Evolutionary conservation across 2,329 filamentous ascomycete species (phyloP), one percentile per base, ranked within the genome.

Genomic region (Cladosporium sp.): DNA sequence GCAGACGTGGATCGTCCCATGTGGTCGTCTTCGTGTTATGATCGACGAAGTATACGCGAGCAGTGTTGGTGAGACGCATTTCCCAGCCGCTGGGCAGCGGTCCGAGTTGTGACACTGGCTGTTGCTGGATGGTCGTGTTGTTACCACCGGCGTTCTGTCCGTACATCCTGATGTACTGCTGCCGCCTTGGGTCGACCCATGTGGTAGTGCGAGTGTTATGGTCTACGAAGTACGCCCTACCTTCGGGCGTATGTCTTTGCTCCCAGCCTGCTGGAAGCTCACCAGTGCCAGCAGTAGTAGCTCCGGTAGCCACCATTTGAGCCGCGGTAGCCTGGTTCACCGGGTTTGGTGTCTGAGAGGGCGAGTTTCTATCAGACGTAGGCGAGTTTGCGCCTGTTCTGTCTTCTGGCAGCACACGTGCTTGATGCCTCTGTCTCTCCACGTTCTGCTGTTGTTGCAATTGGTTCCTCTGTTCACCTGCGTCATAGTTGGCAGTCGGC

Each of bases 1-100:
- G 93, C 60, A 99, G 75, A 65, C 93, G 83, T 30, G 93, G 93
- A 65, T 99, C 93, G 66, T 99, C 93, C 93, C 93, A 99, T 1
- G 93, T 99, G 3, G 93, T 99, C 0, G 93, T 99, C 78, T 99
- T 99, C 39, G 93, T 99, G 73, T 99, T 99, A 74, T 99, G 93
- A 65, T 99, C 93, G 39, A 99, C 93, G 70, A 99, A 99, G 73
- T 99, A 99, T 13, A 99, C 93, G 53, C 93, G 82, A 22, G 93
- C 93, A 12, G 93, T 99, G 70, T 99, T 97, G 47, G 93, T 99
- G 45, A 99, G 83, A 54, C 93, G 89, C 93, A 99, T 99, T 77
- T 99, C 93, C 93, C 93, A 99, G 2, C 93, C 93, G 64, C 93
- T 97, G 3, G 93, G 93, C 42, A 99, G 73, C 20, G 93, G 93